phyloP scores from a whole-genome alignment of 2,329 filamentous ascomycete species.

The Berkeleyomyces basicola region DNA sequence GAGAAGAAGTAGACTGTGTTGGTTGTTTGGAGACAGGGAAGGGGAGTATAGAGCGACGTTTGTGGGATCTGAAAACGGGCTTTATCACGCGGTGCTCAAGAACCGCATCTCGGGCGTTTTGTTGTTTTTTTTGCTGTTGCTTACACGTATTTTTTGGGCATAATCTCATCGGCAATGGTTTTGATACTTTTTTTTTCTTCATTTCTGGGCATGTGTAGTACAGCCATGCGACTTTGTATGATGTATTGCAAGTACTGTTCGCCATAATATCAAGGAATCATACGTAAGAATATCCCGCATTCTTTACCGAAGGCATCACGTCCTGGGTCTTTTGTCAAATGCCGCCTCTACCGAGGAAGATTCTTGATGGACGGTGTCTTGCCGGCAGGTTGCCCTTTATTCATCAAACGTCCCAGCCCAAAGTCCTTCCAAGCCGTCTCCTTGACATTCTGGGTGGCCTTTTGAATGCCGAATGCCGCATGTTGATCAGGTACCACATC shows the following conservation, averaged over 20 bases:
- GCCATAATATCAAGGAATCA: not conserved
- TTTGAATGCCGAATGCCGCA: constrained; percentile 71
- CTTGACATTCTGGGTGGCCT: constrained; percentile 54
- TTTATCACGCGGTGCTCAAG: not conserved
- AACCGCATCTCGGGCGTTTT: constrained; percentile 2
- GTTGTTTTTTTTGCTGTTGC: not conserved
- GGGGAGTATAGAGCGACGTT: not conserved
- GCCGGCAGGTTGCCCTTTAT: constrained; percentile 33
- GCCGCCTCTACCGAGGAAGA: constrained; percentile 16
- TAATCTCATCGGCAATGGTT: not conserved
- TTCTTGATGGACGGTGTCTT: constrained; percentile 15
- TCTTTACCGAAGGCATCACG: not conserved
- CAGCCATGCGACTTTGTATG: not conserved
- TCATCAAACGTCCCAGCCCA: constrained; percentile 55
- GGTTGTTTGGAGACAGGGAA: not conserved
- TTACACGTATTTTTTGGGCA: not conserved
- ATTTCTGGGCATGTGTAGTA: not conserved
- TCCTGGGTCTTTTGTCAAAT: not conserved
- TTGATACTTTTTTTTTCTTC: not conserved
- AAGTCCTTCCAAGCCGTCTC: constrained; percentile 69
- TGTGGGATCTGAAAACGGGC: not conserved
- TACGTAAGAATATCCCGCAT: not conserved
- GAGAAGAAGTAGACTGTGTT: constrained; percentile 33
- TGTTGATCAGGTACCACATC: constrained; percentile 80
- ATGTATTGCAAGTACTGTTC: not conserved